Base-by-base conservation (phyloP, 306 rosid genomes). In the Arachis stenosperma region DNA sequence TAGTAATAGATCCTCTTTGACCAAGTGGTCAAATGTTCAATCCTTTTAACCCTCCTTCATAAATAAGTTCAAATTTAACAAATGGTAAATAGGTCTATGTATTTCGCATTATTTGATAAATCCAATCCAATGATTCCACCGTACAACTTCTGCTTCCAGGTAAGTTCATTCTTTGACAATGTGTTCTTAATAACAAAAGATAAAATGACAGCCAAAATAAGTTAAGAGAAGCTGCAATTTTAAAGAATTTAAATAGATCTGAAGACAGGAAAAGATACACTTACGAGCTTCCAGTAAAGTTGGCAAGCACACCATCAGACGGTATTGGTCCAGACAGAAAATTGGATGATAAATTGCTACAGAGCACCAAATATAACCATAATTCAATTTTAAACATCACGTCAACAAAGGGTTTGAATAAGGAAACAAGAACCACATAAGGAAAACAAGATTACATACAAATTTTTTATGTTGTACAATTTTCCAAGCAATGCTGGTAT, bases 301-400 rank as follows among this genome's bases (percentile, higher is more conserved):
- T 84, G 84, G 73, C 78, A 66, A 94, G 92, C 79, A 87, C 87
- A 40, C 99, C 97, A 75, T 88, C 96, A 60, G 84, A 84, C 14
- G 99, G 99, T 82, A 94, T 87, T 77, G 85, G 80, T 78, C 99
- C 99, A 9, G 84, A 87, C 83, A 94, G 95, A 91, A 90, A 94
- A 82, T 91, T 94, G 76, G 90, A 82, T 66, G 99, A 94, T 61
- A 88, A 87, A 67, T 94, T 94, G 82, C 99, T 94, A 73, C 77
- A 73, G 53, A 79, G 77, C 51, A 60, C 53, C 76, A 60, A 79
- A 55, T 65, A 77, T 47, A 22, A 69, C 22, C 72, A 77, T 6
- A 65, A 12, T 54, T 73, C 27, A 77, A 27, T 61, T 68, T 76
- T 52, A 55, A 46, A 66, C 5, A 63, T 47, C 4, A 67, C 61